These are phyloP conservation scores for Leishmania turanica DNA, from an alignment of 208 protist genomes.

Conservation along the genomic window DNA sequence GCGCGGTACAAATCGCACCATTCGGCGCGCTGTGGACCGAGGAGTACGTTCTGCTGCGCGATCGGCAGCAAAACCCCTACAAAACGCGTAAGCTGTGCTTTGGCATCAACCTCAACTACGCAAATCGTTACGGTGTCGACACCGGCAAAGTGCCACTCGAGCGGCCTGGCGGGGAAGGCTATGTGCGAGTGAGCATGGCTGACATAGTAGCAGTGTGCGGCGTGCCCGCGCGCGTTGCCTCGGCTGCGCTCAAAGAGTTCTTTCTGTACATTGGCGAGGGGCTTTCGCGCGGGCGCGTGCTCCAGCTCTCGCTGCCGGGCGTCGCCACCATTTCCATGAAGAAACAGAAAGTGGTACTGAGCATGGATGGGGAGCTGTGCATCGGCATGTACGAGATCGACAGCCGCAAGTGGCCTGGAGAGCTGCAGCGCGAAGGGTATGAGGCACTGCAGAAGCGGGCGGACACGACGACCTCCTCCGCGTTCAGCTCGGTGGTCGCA, in stretches of 20 bases:
- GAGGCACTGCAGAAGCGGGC: constrained; percentile 29
- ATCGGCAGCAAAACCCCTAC: constrained; percentile 42
- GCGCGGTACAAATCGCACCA: constrained; percentile 58
- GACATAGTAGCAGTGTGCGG: constrained; percentile 68
- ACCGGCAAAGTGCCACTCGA: constrained; percentile 40
- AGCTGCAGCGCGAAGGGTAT: constrained; percentile 42
- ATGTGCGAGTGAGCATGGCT: constrained; percentile 45
- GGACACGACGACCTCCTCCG: constrained; percentile 5
- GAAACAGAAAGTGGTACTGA: constrained; percentile 57
- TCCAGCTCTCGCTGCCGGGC: constrained; percentile 67
- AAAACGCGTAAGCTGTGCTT: constrained; percentile 45
- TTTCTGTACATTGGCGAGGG: constrained; percentile 85
- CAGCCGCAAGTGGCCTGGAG: constrained; percentile 66
- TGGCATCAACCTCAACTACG: constrained; percentile 47
- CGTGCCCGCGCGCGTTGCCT: constrained; percentile 66
- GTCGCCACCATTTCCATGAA: constrained; percentile 68
- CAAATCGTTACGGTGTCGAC: constrained; percentile 54
- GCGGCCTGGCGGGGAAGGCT: constrained; percentile 20
- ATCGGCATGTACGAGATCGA: constrained; percentile 74
- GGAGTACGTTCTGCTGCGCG: constrained; percentile 41
- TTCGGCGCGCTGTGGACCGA: constrained; percentile 74
- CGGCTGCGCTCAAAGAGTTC: constrained; percentile 78
- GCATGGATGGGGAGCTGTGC: constrained; percentile 53
- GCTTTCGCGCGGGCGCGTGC: constrained; percentile 64
- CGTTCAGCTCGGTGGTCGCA: constrained; percentile 14